phyloP scores from a whole-genome alignment of 2,329 filamentous ascomycete species.

The Albifimbria verrucaria region DNA sequence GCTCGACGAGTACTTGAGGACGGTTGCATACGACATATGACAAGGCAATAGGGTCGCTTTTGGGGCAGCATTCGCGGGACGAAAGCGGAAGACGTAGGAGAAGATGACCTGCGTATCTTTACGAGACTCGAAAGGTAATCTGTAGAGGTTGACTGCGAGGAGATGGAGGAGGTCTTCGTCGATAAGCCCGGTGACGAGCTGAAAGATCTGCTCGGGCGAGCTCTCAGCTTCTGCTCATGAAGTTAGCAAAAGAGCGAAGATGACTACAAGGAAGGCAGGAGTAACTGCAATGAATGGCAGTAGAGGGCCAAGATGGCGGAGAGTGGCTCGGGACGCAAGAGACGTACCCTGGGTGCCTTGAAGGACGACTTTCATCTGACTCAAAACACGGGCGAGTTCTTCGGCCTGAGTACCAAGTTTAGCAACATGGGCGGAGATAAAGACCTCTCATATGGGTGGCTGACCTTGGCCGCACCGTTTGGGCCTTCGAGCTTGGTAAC shows the following conservation, averaged over 20 bases:
- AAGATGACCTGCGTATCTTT: conserved; percentile 97
- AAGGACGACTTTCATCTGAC: conserved; percentile 87
- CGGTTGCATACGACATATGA: conserved; percentile 84
- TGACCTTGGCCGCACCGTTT: conserved; percentile 45
- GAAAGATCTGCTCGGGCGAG: conserved; percentile 81
- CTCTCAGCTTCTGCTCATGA: conserved; percentile 70
- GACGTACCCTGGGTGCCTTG: conserved; percentile 84
- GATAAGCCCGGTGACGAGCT: conserved; percentile 79
- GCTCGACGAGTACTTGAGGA: conserved; percentile 80
- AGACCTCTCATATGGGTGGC: background rate
- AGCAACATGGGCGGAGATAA: background rate
- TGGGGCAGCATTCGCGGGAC: conserved; percentile 63
- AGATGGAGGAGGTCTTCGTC: conserved; percentile 85
- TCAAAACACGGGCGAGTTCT: conserved; percentile 79
- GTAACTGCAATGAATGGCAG: background rate
- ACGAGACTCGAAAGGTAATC: conserved; percentile 89
- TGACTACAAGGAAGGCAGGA: background rate
- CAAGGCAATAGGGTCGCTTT: conserved; percentile 77
- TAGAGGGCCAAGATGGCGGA: background rate
- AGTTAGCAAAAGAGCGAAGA: background rate
- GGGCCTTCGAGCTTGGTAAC: conserved; percentile 49
- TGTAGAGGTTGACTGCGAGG: conserved; percentile 77
- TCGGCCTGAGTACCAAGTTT: conserved; percentile 58
- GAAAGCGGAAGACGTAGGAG: conserved; percentile 90
- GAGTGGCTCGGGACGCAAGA: background rate